A percentile compares a stretch with the other conserved stretches of the same genome.
These are phyloP conservation scores for Trebouxia sp. DNA, from an alignment of 139 green algal genomes.

Conservation along the genomic window DNA sequence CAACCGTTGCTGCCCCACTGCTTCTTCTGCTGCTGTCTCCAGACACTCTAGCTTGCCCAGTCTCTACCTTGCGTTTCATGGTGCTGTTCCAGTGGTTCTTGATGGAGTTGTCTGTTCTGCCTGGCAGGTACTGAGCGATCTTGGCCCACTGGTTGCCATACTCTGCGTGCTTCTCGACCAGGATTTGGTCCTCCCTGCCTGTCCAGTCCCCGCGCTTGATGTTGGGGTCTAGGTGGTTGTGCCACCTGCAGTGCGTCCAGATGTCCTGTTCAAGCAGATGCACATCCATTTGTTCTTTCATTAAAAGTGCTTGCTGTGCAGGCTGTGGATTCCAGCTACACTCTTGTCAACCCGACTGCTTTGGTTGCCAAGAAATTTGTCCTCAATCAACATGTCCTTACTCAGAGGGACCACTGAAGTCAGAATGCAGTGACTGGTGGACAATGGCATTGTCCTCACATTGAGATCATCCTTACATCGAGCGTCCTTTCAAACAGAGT, in stretches of 20 bases:
- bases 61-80: constrained; percentile 27
- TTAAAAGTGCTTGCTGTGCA: too few relatives aligned
- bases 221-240: constrained; percentile 82
- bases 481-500: too few relatives aligned
- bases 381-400: too few relatives aligned
- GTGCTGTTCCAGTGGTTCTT: constrained; percentile 87
- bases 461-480: too few relatives aligned
- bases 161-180: constrained; percentile 51
- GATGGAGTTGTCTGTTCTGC: constrained; percentile 90
- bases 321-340: too few relatives aligned
- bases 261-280: too few relatives aligned
- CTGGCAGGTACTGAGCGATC: constrained; percentile 72
- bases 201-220: constrained; percentile 79
- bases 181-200: constrained; percentile 13
- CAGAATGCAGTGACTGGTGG: too few relatives aligned
- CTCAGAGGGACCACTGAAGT: too few relatives aligned
- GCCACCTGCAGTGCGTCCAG: constrained; percentile 70
- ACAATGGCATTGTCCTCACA: too few relatives aligned
- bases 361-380: too few relatives aligned
- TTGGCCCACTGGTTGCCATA: constrained; percentile 84
- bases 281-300: too few relatives aligned
- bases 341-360: too few relatives aligned
- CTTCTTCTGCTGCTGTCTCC: constrained; percentile 16
- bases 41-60: background rate
- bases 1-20: constrained; percentile 11